Evolutionary conservation across 2,329 filamentous ascomycete species (phyloP), one percentile per base, ranked within the genome.

Genomic region (Curvularia lunata): DNA sequence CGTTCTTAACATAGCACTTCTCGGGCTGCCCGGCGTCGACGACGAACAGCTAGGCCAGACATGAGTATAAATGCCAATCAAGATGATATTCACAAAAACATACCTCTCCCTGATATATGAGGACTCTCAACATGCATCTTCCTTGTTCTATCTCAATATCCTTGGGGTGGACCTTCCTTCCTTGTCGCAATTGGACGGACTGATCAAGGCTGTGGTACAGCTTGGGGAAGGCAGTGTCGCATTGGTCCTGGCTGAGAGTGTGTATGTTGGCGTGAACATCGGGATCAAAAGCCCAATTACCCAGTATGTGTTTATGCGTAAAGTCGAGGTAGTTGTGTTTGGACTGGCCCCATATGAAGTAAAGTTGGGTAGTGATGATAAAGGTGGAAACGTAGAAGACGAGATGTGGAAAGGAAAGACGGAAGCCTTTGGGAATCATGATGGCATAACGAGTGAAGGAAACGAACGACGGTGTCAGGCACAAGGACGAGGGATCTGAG

Each of bases 91-190:
- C 13, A 13, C 12, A 3, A 38, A 2, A 12, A 62, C 65, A 16
- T 67, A 74, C 72, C 67, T 74, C 72, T 52, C 70, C 68, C 40
- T 67, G 61, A 28, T 73, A 66, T 8, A 74, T 62, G 64, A 74
- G 63, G 12, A 74, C 54, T 23, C 72, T 61, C 41, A 74, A 49
- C 72, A 74, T 74, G 42, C 72, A 74, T 61, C 72, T 63, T 23
- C 71, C 71, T 45, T 68, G 51, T 19, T 54, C 48, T 16, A 74
- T 73, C 42, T 62, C 66, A 45, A 74, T 73, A 34, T 74, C 72
- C 30, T 73, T 47, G 16, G 59, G 40, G 25, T 68, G 62, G 8
- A 74, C 66, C 52, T 72, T 73, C 2, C 63, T 61, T 43, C 70
- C 70, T 30, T 68, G 61, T 28, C 71, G 61, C 41, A 63, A 46